Evolutionary conservation across 228 moss, liverwort and hornwort species (phyloP).

Genomic region (Sphagnum fallax): DNA sequence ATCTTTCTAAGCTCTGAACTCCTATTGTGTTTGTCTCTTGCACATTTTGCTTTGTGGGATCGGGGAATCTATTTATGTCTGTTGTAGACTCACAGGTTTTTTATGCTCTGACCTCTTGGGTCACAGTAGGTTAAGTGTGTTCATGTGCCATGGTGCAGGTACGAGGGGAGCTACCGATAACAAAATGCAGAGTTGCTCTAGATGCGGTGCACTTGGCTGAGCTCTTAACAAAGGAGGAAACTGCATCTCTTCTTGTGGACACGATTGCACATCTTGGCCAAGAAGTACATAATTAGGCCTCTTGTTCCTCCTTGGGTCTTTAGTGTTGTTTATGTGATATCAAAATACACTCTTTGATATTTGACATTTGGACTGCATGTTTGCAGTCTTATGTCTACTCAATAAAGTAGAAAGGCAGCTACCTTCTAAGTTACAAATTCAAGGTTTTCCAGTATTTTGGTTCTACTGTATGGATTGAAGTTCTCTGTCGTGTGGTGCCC

Average conservation of each 20-base stretch:
- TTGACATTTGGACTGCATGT: not conserved
- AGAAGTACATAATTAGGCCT: slow-evolving; percentile 39
- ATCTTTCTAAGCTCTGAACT: too few species aligned
- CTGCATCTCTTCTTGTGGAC: slow-evolving; percentile 85
- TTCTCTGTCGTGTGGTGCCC: too few species aligned
- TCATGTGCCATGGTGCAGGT: slow-evolving; percentile 35
- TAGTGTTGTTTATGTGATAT: too few species aligned
- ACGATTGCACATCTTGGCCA: slow-evolving; percentile 96
- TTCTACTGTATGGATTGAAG: too few species aligned
- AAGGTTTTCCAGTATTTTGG: too few species aligned
- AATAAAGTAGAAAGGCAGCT: not conserved
- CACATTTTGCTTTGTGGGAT: too few species aligned
- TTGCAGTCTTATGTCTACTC: not conserved
- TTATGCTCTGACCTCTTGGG: too few species aligned
- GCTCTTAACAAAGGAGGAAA: slow-evolving; percentile 59
- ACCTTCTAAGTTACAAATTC: too few species aligned
- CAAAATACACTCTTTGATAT: not conserved
- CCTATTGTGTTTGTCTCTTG: too few species aligned
- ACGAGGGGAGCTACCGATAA: slow-evolving; percentile 73
- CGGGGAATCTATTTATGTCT: too few species aligned
- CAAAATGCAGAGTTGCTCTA: slow-evolving; percentile 93
- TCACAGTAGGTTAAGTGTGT: too few species aligned
- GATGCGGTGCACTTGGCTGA: slow-evolving; percentile 80
- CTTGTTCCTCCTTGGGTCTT: not conserved
- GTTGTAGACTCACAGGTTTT: too few species aligned